Evolutionary conservation across 2,329 filamentous ascomycete genomes (phyloP).

Genomic region (Pleomassaria siparia): DNA sequence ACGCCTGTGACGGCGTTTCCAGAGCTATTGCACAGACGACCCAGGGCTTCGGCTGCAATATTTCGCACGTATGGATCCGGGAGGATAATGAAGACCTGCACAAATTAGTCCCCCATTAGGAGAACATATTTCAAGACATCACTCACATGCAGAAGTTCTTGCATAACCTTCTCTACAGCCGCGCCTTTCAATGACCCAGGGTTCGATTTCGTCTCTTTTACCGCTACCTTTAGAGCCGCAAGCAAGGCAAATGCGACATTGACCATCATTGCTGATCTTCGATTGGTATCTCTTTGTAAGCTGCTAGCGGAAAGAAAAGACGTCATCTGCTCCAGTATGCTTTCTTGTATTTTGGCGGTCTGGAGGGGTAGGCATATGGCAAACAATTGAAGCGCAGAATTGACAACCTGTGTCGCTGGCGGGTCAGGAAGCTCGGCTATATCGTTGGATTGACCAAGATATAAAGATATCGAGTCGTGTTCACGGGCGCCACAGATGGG

Average conservation of each 20-base stretch:
- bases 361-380: conserved; percentile 88
- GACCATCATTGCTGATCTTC: conserved; percentile 86
- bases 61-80: conserved; percentile 83
- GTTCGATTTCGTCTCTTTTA: conserved; percentile 73
- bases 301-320: conserved; percentile 81
- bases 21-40: conserved; percentile 78
- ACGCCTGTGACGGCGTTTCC: conserved; percentile 86
- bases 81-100: conserved; percentile 71
- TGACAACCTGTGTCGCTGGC: conserved; percentile 88
- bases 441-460: conserved; percentile 59
- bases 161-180: conserved; percentile 73
- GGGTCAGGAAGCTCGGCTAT: conserved; percentile 66
- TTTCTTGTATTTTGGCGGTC: conserved; percentile 89
- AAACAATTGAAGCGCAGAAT: conserved; percentile 90
- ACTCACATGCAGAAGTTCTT: conserved; percentile 74
- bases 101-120: neutral
- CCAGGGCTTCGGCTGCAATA: conserved; percentile 81
- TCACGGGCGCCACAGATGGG: conserved; percentile 83
- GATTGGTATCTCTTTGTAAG: conserved; percentile 80
- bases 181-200: conserved; percentile 72
- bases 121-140: neutral
- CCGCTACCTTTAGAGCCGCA: conserved; percentile 78
- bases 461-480: conserved; percentile 83
- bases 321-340: conserved; percentile 88
- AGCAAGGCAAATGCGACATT: conserved; percentile 84